Conservation (phyloP, 805 yeast species). For the Kodamaea leandrae region DNA sequence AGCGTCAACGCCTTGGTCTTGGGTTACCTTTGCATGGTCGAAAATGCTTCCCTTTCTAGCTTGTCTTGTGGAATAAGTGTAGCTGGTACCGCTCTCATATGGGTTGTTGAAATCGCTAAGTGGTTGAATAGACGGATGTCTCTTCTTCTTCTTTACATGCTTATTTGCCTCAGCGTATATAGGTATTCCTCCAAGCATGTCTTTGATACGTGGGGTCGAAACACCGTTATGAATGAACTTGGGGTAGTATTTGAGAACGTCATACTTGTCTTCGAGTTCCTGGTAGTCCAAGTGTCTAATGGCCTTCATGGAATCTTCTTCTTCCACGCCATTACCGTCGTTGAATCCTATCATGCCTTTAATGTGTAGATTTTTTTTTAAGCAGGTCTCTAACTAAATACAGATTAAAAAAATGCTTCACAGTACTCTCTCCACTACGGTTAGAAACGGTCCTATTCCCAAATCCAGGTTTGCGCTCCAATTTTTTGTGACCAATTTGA, state of each 20-base stretch:
- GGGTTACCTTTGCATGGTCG: background rate
- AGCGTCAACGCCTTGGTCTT: background rate
- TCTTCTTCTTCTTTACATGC: constrained; percentile 23
- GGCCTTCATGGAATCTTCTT: constrained; percentile 5
- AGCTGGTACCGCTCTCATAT: constrained; percentile 3
- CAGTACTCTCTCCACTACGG: background rate
- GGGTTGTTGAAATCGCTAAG: constrained; percentile 4
- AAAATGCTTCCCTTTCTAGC: constrained; percentile 7
- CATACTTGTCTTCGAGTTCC: constrained; percentile 31
- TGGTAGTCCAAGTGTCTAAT: constrained; percentile 33
- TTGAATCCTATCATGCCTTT: constrained; percentile 3
- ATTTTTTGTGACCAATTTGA: background rate
- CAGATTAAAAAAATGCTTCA: background rate
- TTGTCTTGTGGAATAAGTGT: constrained; percentile 6
- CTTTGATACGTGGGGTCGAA: constrained; percentile 36
- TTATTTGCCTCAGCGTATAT: constrained; percentile 40
- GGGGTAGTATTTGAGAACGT: constrained; percentile 40
- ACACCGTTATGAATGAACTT: constrained; percentile 37
- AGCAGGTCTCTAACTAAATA: background rate
- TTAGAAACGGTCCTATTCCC: background rate
- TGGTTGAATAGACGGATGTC: constrained; percentile 2
- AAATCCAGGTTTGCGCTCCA: constrained; percentile 1
- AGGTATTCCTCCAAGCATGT: constrained; percentile 36
- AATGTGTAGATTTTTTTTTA: background rate
- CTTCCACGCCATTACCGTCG: constrained; percentile 3